These are phyloP conservation scores for Pythium dissimile DNA, from an alignment of 352 stramenopile genomes.

Conservation along the genomic window DNA sequence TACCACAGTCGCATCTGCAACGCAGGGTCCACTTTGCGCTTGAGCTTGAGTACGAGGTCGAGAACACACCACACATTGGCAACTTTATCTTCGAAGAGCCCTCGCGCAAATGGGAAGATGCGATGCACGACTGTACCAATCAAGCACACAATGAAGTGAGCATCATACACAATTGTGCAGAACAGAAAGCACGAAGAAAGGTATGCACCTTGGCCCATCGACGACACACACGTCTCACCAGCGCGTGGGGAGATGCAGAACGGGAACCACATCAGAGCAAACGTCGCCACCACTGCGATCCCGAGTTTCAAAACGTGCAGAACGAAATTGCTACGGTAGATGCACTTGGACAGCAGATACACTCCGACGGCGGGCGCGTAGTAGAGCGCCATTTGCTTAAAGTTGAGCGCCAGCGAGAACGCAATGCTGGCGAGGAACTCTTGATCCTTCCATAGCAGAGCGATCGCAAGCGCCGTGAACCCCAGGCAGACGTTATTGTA, in stretches of 20 bases:
- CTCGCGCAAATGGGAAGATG: constrained; percentile 94
- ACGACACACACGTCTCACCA: constrained; percentile 50
- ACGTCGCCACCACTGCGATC: constrained; percentile 87
- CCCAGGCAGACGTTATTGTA: constrained; percentile 99
- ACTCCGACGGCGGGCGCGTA: constrained; percentile 94
- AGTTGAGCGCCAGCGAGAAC: constrained; percentile 95
- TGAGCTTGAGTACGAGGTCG: constrained; percentile 80
- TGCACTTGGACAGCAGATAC: constrained; percentile 89
- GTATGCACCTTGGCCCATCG: constrained; percentile 55
- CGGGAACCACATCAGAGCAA: constrained; percentile 89
- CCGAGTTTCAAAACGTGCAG: constrained; percentile 70
- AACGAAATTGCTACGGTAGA: constrained; percentile 47
- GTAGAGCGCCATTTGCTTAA: constrained; percentile 99
- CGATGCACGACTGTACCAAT: constrained; percentile 74
- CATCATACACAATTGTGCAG: not conserved
- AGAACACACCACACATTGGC: constrained; percentile 95
- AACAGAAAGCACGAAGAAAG: not conserved
- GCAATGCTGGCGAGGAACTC: constrained; percentile 80
- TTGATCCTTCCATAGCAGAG: constrained; percentile 64
- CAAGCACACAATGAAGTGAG: not conserved
- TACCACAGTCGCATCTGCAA: constrained; percentile 79
- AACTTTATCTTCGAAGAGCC: constrained; percentile 98
- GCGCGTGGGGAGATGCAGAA: constrained; percentile 68
- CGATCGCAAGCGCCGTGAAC: constrained; percentile 68
- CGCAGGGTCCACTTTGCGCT: constrained; percentile 35